Evolutionary conservation across 1,284 basidiomycete genomes (phyloP), one percentile per base, ranked within the genome.

Genomic region (Fomitopsis pinicola): DNA sequence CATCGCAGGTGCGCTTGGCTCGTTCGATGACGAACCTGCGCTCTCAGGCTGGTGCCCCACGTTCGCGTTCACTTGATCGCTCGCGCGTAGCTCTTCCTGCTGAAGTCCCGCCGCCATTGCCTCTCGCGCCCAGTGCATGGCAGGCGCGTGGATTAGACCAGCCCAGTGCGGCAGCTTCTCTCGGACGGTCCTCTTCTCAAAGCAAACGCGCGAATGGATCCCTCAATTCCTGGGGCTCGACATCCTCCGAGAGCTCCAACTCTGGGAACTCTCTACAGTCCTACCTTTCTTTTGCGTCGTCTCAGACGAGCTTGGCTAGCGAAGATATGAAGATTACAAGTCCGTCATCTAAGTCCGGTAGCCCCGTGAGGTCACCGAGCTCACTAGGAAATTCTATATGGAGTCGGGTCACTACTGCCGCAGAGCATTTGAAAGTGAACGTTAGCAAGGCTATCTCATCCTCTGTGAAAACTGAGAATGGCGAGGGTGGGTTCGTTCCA

Each of bases 361-460:
- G 61, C 22, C 71, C 71, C 15, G 67, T 67, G 38, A 76, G 75
- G 19, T 73, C 78, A 64, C 82, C 52, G 19, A 54, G 52, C 19
- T 19, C 52, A 19, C 19, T 36, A 5, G 52, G 82, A 10, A 72
- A 74, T 57, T 77, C 77, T 26, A 69, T 86, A 12, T 88, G 87
- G 86, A 78, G 72, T 59, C 80, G 79, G 46, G 78, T 87, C n/a
- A 77, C 84, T 26, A 75, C 76, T 19, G 83, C 80, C 19, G 83
- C 86, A 3, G 79, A 76, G 62, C 78, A 73, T 15, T 72, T 88
- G n/a, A 84, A 79, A 8, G 76, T 85, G 46, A 85, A 76, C 66
- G 82, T 87, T 1, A 78, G 80, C 69, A 82, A 83, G 68, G 83
- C 83, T 28, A 85, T 83, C 82, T 75, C 81, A 19, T 62, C 76